Evolutionary conservation across 2,329 filamentous ascomycete species (phyloP).

Genomic region (Pezicula radicicola): DNA sequence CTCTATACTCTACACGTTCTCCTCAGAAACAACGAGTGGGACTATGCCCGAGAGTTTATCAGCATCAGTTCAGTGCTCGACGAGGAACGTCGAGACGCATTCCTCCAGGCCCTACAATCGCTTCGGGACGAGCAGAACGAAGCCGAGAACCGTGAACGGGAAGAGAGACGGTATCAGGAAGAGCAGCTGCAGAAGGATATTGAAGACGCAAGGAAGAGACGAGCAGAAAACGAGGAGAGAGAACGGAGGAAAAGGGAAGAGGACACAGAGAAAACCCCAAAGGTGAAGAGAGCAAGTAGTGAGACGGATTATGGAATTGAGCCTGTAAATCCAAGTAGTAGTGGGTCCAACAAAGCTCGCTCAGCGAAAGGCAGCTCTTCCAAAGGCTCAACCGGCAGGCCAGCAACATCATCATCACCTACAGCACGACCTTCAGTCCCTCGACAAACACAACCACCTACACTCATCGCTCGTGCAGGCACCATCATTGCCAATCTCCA

Average conservation of each 20-base stretch:
- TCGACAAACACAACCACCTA: slow-evolving; percentile 10
- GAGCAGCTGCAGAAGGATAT: slow-evolving; percentile 53
- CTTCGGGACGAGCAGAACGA: slow-evolving; percentile 80
- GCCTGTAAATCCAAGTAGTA: slow-evolving; percentile 32
- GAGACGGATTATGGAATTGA: slow-evolving; percentile 72
- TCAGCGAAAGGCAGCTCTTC: slow-evolving; percentile 25
- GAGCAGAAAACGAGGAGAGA: slow-evolving; percentile 57
- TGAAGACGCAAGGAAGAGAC: slow-evolving; percentile 52
- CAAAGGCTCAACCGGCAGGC: slow-evolving; percentile 32
- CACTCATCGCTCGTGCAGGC: slow-evolving; percentile 36
- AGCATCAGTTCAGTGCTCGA: slow-evolving; percentile 81
- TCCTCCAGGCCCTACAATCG: slow-evolving; percentile 79
- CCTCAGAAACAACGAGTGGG: slow-evolving; percentile 93
- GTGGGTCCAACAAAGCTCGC: slow-evolving; percentile 17
- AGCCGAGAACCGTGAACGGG: slow-evolving; percentile 60
- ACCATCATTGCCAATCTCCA: slow-evolving; percentile 52
- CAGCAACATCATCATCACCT: slow-evolving; percentile 10
- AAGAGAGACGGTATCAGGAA: slow-evolving; percentile 53
- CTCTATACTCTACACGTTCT: slow-evolving; percentile 93
- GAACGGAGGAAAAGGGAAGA: slow-evolving; percentile 18
- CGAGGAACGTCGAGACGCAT: slow-evolving; percentile 86
- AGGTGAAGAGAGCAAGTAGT: slow-evolving; percentile 43
- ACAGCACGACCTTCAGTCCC: slow-evolving; percentile 15
- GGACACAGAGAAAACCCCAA: slow-evolving; percentile 51
- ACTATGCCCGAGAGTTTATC: slow-evolving; percentile 91